Conservation (phyloP, 106 monocot species). For the Platanthera zijinensis region DNA sequence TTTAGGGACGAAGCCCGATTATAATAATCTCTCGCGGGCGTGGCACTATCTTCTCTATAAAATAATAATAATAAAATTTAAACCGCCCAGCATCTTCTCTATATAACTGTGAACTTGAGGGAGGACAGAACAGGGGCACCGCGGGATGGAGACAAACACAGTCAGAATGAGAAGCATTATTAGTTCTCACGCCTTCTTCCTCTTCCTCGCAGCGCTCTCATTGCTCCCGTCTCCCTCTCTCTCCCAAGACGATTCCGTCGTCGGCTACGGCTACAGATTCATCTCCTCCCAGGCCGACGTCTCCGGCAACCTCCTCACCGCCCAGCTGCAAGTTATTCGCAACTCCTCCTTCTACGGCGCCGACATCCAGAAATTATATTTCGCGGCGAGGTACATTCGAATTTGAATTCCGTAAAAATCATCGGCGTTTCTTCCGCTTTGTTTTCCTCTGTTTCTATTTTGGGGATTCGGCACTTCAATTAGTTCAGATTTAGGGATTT, state of each 20-base stretch:
- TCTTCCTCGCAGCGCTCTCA: neutral
- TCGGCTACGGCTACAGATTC: slow-evolving; percentile 37
- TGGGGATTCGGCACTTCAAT: no score
- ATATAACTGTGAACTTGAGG: no score
- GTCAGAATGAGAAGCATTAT: neutral
- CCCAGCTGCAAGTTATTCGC: slow-evolving; percentile 21
- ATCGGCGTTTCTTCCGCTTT: neutral
- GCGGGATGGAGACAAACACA: no score
- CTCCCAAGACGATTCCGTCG: neutral
- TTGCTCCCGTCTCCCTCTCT: neutral
- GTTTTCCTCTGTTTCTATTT: neutral
- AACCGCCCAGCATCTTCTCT: no score
- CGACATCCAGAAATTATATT: slow-evolving; percentile 31
- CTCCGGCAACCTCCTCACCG: slow-evolving; percentile 25
- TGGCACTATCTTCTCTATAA: no score
- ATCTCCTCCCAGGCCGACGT: slow-evolving; percentile 10
- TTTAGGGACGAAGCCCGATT: no score
- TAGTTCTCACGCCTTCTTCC: neutral
- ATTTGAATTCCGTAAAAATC: neutral
- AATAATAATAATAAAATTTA: no score
- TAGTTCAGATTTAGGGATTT: neutral
- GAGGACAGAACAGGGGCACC: no score
- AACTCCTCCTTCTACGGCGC: slow-evolving; percentile 25
- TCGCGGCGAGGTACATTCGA: slow-evolving; percentile 30
- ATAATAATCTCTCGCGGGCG: no score